These are phyloP conservation scores for Posidonia oceanica DNA, from an alignment of 116 monocot genomes.

Conservation along the genomic window DNA sequence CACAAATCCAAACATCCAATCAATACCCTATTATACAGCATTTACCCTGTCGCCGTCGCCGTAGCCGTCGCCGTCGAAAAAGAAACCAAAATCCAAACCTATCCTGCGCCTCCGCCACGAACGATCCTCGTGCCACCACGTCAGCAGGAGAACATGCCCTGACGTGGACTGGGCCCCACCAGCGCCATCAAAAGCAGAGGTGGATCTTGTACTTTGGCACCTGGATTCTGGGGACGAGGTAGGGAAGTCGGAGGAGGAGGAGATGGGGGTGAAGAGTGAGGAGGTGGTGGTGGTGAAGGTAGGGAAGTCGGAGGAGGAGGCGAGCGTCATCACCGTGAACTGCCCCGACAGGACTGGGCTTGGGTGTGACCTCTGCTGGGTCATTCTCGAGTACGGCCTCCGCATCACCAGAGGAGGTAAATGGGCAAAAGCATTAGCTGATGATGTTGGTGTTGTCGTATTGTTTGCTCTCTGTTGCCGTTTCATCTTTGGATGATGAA, in stretches of 20 bases:
- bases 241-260: neutral
- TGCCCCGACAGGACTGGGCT: slow-evolving; percentile 64
- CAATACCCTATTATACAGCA: too few relatives aligned
- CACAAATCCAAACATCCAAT: too few relatives aligned
- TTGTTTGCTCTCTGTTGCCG: neutral
- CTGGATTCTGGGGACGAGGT: neutral
- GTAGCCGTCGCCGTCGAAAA: too few relatives aligned
- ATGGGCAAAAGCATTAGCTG: neutral
- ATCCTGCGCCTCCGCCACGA: too few relatives aligned
- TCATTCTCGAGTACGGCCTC: slow-evolving; percentile 68
- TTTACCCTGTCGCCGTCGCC: too few relatives aligned
- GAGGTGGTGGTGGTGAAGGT: slow-evolving; percentile 38
- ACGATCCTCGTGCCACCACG: too few relatives aligned
- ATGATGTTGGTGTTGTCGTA: neutral
- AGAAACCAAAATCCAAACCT: too few relatives aligned
- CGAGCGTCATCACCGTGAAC: slow-evolving; percentile 56
- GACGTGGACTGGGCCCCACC: too few relatives aligned
- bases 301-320: slow-evolving; percentile 35
- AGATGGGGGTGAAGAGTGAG: slow-evolving; percentile 8
- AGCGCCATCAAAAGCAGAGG: too few relatives aligned
- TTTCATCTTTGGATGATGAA: neutral
- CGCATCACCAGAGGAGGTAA: slow-evolving; percentile 50
- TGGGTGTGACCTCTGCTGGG: slow-evolving; percentile 62
- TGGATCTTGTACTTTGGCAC: too few relatives aligned
- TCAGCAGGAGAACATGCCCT: too few relatives aligned